These are phyloP conservation scores for Aspergillus sp. DNA, from an alignment of 2,329 filamentous ascomycete species.

Conservation along the genomic window DNA sequence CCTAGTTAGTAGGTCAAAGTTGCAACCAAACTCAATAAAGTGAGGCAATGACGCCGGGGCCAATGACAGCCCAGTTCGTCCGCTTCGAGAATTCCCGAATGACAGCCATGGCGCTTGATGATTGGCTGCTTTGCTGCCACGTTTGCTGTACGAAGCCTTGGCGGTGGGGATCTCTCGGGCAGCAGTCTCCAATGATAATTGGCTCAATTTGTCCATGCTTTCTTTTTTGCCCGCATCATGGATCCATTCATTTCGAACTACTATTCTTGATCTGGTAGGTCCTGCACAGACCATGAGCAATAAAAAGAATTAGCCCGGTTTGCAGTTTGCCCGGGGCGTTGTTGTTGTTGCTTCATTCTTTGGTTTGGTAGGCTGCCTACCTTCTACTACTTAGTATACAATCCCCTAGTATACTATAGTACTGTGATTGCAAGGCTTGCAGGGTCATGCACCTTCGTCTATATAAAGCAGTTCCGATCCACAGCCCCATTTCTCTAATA, in stretches of 20 bases:
- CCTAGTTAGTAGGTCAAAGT: background rate
- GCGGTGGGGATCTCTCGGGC: background rate
- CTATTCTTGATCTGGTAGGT: background rate
- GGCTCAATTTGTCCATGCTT: background rate
- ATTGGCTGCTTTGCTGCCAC: slow-evolving; percentile 24
- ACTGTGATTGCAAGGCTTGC: background rate
- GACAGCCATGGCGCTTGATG: slow-evolving; percentile 9
- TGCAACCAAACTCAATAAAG: slow-evolving; percentile 17
- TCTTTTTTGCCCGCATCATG: too few species aligned
- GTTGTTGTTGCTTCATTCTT: background rate
- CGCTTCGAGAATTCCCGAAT: slow-evolving; percentile 29
- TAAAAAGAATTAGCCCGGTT: too few species aligned
- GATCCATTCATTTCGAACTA: too few species aligned
- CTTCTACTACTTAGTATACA: too few species aligned
- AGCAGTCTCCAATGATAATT: background rate
- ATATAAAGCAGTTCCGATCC: too few species aligned
- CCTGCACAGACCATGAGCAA: background rate
- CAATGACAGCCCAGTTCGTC: slow-evolving; percentile 23
- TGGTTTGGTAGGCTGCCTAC: background rate
- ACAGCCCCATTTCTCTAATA: too few species aligned
- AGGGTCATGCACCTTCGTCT: background rate
- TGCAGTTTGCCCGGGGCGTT: too few species aligned
- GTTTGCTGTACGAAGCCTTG: slow-evolving; percentile 17
- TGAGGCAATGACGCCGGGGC: slow-evolving; percentile 29
- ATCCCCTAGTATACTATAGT: background rate